Evolutionary conservation across 352 stramenopile species (phyloP), one percentile per base, ranked within the genome.

Genomic region (Phytophthora cajani): DNA sequence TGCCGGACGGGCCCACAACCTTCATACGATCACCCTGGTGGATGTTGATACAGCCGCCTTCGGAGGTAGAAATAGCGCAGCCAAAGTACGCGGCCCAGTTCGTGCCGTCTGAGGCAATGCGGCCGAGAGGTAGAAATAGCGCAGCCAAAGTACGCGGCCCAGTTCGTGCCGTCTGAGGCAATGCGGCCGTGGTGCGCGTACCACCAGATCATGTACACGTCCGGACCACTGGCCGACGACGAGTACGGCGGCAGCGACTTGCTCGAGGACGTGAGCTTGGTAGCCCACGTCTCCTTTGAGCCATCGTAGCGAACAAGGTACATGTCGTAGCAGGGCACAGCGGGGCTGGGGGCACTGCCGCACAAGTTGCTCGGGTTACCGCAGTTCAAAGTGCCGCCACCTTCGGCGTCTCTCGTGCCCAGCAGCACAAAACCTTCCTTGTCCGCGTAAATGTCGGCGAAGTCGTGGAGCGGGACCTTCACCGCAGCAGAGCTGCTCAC

Each of bases 131-230:
- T 79, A 3, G 80, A 87, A 60, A 87, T 78, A 3, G 80, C 77
- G 4, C 69, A 69, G n/a, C 80, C 80, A 46, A 85, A 87, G 67
- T 85, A 87, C 33, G 80, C 74, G 12, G 77, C 80, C 80, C 80
- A 87, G 80, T 87, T 83, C 21, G 71, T 79, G 58, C 77, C 77
- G 52, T 87, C 77, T 58, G 59, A 87, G 27, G 77, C 77, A 50
- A 87, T 80, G 16, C 80, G 80, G 8, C 80, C 80, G 67, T 87
- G 80, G 58, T 85, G 80, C 1, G 80, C 77, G 68, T 87, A 87
- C 80, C 77, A 87, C 77, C 75, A 87, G 63, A 87, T 79, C 80
- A 87, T 87, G 55, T 65, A 87, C 42, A 85, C 80, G 23, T 87
- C 62, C 8, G 67, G 5, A 3, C 77, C 79, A 0, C 77, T 84